Evolutionary conservation across 352 stramenopile genomes (phyloP), one percentile per base, ranked within the genome.

Genomic region (Plasmopara muralis): DNA sequence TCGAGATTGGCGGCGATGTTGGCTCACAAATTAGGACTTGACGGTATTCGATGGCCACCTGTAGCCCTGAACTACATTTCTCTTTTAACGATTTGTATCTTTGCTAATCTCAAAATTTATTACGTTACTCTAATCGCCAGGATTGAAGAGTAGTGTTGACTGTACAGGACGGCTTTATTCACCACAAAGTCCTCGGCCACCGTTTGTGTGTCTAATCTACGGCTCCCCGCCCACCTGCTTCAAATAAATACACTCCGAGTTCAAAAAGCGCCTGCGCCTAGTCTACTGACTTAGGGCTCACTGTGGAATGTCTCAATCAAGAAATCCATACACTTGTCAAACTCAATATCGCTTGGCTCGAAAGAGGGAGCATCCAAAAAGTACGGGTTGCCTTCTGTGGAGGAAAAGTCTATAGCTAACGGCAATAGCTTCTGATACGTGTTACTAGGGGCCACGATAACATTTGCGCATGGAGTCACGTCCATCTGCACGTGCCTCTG

Each of bases 241-340:
- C 55, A 66, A 72, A 66, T 72, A 68, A 69, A 72, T 69, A 69
- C 45, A 60, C 64, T 64, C 64, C 52, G 56, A 69, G 66, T 63
- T 53, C 53, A 37, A 42, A 40, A 45, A 55, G 45, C 40, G 20
- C 35, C 33, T 34, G 47, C 33, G 30, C 18, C 15, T 34, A 14
- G 37, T 28, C 38, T 28, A 35, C 15, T 5, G 18, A 33, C 48
- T 55, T 66, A 79, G 4, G 53, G 53, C 39, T 83, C 72, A 53
- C 68, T 70, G 52, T 83, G 72, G 62, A 85, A 75, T 7, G 76
- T 83, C 55, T 82, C 74, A 64, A 88, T 88, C 42, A 88, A 63
- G 49, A 88, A 88, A 57, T 88, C 77, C 60, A 88, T 88, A 53
- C 74, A 88, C 54, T 86, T 84, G 55, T 85, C 77, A 48, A 88